Evolutionary conservation across 2,329 filamentous ascomycete genomes (phyloP), one percentile per base, ranked within the genome.

Genomic region (Sarocladium oryzae): DNA sequence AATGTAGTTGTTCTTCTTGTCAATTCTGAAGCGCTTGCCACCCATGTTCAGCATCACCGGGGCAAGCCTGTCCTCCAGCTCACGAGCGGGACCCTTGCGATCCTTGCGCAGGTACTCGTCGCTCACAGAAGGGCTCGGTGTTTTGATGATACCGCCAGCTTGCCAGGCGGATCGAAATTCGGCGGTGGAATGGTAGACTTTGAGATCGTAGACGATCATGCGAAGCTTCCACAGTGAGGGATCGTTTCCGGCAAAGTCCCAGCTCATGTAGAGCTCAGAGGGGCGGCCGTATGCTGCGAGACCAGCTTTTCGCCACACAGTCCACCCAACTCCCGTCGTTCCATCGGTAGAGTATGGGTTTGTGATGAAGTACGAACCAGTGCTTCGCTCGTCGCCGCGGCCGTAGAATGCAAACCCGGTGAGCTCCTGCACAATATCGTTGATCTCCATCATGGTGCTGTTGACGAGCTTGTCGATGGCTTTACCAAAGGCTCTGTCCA

Each of bases 281-380:
- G 49, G 51, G n/a, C 53, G 54, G 32, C 52, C 53, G 21, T 57
- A 57, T 20, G 49, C 43, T 8, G 56, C 56, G 4, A 57, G 53
- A 6, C 53, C 54, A 11, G 46, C 49, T 2, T 52, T 43, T 28
- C 54, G 46, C 56, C 56, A 57, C 2, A 55, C 37, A 5, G 56
- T 55, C 56, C 56, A 57, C 6, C 54, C 50, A 8, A 57, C 50
- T 15, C 52, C 52, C 10, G 50, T 52, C 1, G 52, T 55, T 15
- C 56, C 56, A 21, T 57, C 52, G 9, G 51, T 55, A 1, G 56
- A 57, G 45, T 50, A 55, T 3, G 56, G 56, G 38, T 57, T 57
- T 3, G 46, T 49, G 2, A 51, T 48, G 38, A 56, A 56, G 49
- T 57, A 57, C n/a, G 48, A 46, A 11, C 40, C 37, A 18, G 52